phyloP scores from a whole-genome alignment of 2,329 filamentous ascomycete genomes.

The Trichoderma cornu-damae region DNA sequence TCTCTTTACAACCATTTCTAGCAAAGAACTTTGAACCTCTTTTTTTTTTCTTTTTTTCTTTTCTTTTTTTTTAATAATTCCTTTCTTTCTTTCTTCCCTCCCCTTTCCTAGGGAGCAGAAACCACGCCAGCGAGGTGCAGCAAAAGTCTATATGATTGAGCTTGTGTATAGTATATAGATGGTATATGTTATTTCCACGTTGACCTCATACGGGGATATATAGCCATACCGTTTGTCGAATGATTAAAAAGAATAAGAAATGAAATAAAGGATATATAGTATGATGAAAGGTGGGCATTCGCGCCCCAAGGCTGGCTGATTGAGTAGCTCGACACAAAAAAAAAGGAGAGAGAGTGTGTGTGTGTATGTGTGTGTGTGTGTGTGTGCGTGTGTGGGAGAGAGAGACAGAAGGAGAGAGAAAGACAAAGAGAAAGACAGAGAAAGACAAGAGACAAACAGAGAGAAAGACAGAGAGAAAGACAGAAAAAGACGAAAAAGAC shows the following conservation, averaged over 20 bases:
- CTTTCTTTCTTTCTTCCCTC: background rate
- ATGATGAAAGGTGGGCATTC: background rate
- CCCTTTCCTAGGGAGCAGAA: background rate
- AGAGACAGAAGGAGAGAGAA: too few relatives aligned
- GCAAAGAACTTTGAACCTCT: background rate
- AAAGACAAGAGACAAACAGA: background rate
- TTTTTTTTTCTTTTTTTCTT: background rate
- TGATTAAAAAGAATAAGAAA: background rate
- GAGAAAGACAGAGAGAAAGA: background rate
- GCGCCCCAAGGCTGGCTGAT: too few relatives aligned
- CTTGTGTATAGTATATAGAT: background rate
- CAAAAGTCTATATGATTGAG: background rate
- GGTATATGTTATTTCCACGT: conserved; percentile 7
- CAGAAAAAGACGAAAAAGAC: background rate
- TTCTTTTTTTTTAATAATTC: too few relatives aligned
- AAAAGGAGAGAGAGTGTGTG: too few relatives aligned
- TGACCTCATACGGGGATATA: conserved; percentile 6
- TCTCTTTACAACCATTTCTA: background rate
- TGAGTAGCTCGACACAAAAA: too few relatives aligned
- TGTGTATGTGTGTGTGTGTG: too few relatives aligned
- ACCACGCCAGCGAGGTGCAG: background rate
- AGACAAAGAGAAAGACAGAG: background rate
- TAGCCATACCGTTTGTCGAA: conserved; percentile 5
- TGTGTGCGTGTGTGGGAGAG: too few relatives aligned
- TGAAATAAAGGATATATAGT: background rate